phyloP scores from a whole-genome alignment of 441 rosid genomes.

The Arabidopsis hybrid region DNA sequence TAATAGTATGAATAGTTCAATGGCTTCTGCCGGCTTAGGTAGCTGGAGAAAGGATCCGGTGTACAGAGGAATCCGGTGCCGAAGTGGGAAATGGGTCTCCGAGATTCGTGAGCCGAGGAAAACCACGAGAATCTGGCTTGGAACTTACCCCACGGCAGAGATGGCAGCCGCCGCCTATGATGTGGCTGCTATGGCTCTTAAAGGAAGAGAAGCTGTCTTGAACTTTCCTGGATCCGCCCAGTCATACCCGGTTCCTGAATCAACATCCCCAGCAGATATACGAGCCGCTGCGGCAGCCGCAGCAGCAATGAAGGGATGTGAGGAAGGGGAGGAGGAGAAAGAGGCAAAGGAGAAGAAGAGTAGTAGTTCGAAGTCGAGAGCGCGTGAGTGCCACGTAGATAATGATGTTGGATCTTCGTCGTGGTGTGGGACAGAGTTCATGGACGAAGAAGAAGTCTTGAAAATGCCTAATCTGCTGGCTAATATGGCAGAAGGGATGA shows the following conservation, averaged over 20 bases:
- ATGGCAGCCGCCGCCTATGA: constrained; percentile 92
- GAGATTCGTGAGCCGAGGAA: constrained; percentile 91
- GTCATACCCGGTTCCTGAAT: constrained; percentile 67
- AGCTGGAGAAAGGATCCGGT: constrained; percentile 50
- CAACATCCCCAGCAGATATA: constrained; percentile 66
- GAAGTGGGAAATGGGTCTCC: constrained; percentile 91
- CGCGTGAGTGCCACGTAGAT: constrained; percentile 4
- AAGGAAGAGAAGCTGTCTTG: constrained; percentile 66
- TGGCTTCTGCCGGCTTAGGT: constrained; percentile 36
- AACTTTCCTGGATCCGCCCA: constrained; percentile 66
- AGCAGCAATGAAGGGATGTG: constrained; percentile 21
- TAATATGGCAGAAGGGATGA: constrained; percentile 94
- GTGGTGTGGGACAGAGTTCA: constrained; percentile 49
- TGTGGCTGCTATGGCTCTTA: constrained; percentile 82
- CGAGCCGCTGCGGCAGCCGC: constrained; percentile 64
- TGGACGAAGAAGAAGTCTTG: constrained; percentile 81
- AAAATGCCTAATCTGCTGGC: constrained; percentile 84
- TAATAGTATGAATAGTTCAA: constrained; percentile 4
- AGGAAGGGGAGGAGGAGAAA: constrained; percentile 15
- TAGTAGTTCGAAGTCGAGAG: background rate
- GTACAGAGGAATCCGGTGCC: constrained; percentile 74
- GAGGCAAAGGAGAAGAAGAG: constrained; percentile 4
- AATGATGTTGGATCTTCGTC: constrained; percentile 22
- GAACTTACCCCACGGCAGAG: constrained; percentile 76
- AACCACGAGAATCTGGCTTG: constrained; percentile 89